Percentiles rank a stretch among this genome's conserved stretches.
These are phyloP conservation scores for Eruca vesicaria DNA, from an alignment of 441 rosid species.

Conservation along the genomic window DNA sequence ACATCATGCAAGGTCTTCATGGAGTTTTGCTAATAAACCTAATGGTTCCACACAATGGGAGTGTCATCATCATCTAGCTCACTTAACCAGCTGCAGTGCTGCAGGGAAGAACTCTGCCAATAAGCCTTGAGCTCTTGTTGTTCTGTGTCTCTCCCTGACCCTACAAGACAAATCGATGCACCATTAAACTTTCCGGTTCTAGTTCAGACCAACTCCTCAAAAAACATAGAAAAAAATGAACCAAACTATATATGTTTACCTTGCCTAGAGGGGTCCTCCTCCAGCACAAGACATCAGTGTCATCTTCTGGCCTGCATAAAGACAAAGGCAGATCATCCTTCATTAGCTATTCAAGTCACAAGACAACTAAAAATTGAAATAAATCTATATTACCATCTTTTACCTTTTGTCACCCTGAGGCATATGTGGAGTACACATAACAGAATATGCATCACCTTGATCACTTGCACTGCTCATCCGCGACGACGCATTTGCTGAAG, in stretches of 20 bases:
- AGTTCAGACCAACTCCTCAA: too few species aligned
- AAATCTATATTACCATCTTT: not conserved
- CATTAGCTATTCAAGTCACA: not conserved
- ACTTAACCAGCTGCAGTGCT: constrained; percentile 49
- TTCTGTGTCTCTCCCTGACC: constrained; percentile 44
- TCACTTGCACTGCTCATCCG: constrained; percentile 37
- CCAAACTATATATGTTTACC: constrained; percentile 16
- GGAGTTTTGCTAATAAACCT: constrained; percentile 4
- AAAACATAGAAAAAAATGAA: too few species aligned
- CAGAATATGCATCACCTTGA: constrained; percentile 41
- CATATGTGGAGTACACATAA: constrained; percentile 27
- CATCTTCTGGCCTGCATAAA: constrained; percentile 52
- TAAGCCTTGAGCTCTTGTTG: constrained; percentile 41
- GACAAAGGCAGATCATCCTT: constrained; percentile 12
- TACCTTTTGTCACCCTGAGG: constrained; percentile 13
- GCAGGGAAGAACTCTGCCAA: constrained; percentile 67
- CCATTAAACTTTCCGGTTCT: not conserved
- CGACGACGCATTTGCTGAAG: constrained; percentile 43
- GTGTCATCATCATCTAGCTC: not conserved
- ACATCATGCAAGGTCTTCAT: constrained; percentile 15
- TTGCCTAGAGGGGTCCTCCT: constrained; percentile 60
- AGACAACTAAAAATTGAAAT: not conserved
- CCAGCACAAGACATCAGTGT: constrained; percentile 62
- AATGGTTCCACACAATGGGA: constrained; percentile 15
- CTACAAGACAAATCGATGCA: constrained; percentile 41